phyloP scores from a whole-genome alignment of 768 basidiomycete genomes.

The Chlorophyllum brunneum region DNA sequence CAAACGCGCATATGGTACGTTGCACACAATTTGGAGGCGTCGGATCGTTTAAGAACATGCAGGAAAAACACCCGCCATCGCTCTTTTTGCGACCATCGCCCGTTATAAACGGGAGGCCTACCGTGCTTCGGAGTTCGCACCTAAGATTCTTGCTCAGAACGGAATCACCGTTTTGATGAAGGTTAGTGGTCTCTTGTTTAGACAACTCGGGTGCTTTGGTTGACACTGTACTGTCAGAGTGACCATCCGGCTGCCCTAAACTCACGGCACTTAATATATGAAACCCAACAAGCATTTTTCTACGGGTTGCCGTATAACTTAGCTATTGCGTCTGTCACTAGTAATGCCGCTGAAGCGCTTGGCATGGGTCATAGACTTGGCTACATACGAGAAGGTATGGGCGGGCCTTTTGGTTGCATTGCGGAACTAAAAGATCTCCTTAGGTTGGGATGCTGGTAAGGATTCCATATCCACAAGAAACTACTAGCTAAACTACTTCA shows the following conservation, averaged over 20 bases:
- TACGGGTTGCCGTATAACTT: slow-evolving; percentile 70
- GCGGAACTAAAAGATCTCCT: slow-evolving; percentile 5
- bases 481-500: slow-evolving; percentile 20
- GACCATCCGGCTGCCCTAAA: slow-evolving; percentile 58
- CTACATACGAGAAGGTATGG: slow-evolving; percentile 59
- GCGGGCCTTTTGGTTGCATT: background rate
- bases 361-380: slow-evolving; percentile 84
- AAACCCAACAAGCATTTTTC: slow-evolving; percentile 82
- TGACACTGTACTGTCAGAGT: slow-evolving; percentile 37
- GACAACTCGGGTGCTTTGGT: background rate
- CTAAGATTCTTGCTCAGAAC: slow-evolving; percentile 65
- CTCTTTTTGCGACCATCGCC: slow-evolving; percentile 61
- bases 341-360: slow-evolving; percentile 64
- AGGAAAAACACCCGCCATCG: slow-evolving; percentile 72
- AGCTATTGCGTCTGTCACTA: slow-evolving; percentile 73
- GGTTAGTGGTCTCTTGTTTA: slow-evolving; percentile 28
- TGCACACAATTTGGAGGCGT: slow-evolving; percentile 17
- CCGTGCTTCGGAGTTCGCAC: slow-evolving; percentile 75
- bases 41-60: background rate
- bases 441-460: slow-evolving; percentile 72
- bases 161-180: slow-evolving; percentile 75
- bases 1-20: slow-evolving; percentile 59
- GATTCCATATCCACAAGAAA: background rate
- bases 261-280: slow-evolving; percentile 73
- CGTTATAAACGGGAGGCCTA: slow-evolving; percentile 83